Evolutionary conservation across 805 yeast genomes (phyloP).

Genomic region (Spathaspora gorwiae): DNA sequence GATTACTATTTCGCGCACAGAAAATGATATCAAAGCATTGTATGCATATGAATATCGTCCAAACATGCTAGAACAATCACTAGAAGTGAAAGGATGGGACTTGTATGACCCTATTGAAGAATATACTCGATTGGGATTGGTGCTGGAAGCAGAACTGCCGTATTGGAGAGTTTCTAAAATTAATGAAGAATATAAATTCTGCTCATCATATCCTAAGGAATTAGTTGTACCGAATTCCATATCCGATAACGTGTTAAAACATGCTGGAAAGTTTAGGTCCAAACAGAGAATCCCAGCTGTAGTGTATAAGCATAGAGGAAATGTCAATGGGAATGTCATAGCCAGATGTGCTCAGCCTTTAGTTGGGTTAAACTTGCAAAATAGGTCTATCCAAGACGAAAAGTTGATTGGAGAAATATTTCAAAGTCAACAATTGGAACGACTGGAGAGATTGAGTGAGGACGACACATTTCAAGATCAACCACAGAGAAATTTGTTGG

Average conservation of each 20-base stretch:
- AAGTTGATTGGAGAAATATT: constrained; percentile 72
- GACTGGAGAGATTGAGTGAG: constrained; percentile 12
- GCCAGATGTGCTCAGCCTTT: constrained; percentile 91
- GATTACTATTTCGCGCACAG: constrained; percentile 51
- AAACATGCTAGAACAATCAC: constrained; percentile 58
- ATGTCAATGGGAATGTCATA: constrained; percentile 66
- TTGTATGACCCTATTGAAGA: constrained; percentile 61
- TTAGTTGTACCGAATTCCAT: constrained; percentile 71
- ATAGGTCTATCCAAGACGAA: constrained; percentile 89
- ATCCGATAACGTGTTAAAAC: constrained; percentile 75
- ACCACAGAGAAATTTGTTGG: constrained; percentile 58
- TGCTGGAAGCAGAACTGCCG: constrained; percentile 10
- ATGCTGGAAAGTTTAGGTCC: constrained; percentile 83
- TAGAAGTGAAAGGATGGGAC: constrained; percentile 59
- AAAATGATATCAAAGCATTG: constrained; percentile 39
- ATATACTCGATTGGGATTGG: constrained; percentile 69
- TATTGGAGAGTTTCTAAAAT: constrained; percentile 70
- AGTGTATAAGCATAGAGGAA: constrained; percentile 60
- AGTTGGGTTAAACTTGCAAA: constrained; percentile 77
- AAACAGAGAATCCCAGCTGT: constrained; percentile 80
- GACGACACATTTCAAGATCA: constrained; percentile 24
- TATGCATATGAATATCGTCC: constrained; percentile 85
- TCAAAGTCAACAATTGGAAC: constrained; percentile 44
- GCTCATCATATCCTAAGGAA: constrained; percentile 68
- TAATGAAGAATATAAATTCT: constrained; percentile 61